Base-by-base conservation (phyloP, 2,329 filamentous ascomycete species). In the Monosporascus sp. region DNA sequence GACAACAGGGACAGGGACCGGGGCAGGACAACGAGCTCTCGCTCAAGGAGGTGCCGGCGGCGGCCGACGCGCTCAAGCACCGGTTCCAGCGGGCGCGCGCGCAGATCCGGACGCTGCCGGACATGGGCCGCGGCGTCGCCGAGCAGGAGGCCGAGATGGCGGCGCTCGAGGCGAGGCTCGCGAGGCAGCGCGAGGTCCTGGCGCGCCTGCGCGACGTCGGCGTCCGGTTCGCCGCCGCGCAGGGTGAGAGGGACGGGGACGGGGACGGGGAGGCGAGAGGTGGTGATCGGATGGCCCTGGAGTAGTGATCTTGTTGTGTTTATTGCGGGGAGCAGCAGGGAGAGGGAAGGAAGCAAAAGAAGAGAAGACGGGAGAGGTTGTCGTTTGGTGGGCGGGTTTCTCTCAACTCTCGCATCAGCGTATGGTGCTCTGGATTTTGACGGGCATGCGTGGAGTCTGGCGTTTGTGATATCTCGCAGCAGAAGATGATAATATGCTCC, bases 81-180 rank as follows among this genome's bases (percentile, higher is more conserved):
- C 89, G 90, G 71, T 81, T 97, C 54, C 87, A 91, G 68, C 87
- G 86, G 60, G 91, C 92, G 49, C 79, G 88, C 49, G 78, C 77
- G 37, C 81, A 85, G 61, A 76, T 91, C 50, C 77, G 79, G 64
- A 74, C 76, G 28, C 70, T 94, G 60, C 87, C 87, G 9, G 89
- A 92, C 70, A 82, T 93, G 67, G 75, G 82, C 18, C 78, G 88
- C 51, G 79, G 76, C 5, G 73, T 86, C 15, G 78, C 78, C 53
- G 86, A 91, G 67, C 89, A 93, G 72, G 78, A 87, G 61, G 78
- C 77, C 15, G 89, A 93, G 75, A 87, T 92, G 20, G 69, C 64
- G 38, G 78, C 83, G 60, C 74, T 92, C 46, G 84, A 91, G 71
- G 77, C 75, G 47, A 77, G 80, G 64, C 86, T 91, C 44, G 70